Conservation (phyloP, 2,329 filamentous ascomycete species). For the Capronia epimyces region DNA sequence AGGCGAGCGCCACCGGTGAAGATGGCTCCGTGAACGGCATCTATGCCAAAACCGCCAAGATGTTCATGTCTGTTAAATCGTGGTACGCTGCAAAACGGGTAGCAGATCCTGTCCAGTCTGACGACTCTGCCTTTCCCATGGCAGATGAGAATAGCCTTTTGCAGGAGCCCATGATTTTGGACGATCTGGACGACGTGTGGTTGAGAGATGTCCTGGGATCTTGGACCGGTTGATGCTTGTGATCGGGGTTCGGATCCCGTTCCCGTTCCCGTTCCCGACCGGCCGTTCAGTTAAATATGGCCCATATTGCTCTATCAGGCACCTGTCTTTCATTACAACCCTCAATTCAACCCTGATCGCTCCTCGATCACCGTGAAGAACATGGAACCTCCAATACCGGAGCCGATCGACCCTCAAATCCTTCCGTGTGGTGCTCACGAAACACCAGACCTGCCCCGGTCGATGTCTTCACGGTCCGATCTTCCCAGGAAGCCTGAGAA, state of each 20-base stretch:
- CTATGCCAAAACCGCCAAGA: not conserved
- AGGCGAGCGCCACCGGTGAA: not conserved
- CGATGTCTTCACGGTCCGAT: not conserved
- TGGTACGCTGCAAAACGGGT: not conserved
- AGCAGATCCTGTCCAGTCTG: not conserved
- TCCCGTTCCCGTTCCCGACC: not conserved
- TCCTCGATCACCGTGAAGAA: not conserved
- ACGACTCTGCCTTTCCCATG: not conserved
- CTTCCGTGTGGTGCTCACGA: not conserved
- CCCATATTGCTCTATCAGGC: too few species aligned
- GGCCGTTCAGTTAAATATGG: not conserved
- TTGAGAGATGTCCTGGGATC: constrained; percentile 1
- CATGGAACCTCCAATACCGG: not conserved
- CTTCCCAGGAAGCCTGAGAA: not conserved
- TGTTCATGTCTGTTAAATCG: not conserved
- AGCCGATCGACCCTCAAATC: not conserved
- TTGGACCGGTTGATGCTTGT: not conserved
- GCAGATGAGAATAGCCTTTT: not conserved
- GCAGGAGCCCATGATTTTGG: not conserved
- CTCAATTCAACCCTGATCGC: not conserved
- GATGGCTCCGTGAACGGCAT: not conserved
- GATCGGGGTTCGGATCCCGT: not conserved
- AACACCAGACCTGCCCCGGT: not conserved
- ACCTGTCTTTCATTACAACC: not conserved
- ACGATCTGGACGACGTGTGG: constrained; percentile 1